Percentiles rank a stretch among this genome's conserved stretches.
These are phyloP conservation scores for Scorias spongiosa DNA, from an alignment of 2,329 filamentous ascomycete species.

Conservation along the genomic window DNA sequence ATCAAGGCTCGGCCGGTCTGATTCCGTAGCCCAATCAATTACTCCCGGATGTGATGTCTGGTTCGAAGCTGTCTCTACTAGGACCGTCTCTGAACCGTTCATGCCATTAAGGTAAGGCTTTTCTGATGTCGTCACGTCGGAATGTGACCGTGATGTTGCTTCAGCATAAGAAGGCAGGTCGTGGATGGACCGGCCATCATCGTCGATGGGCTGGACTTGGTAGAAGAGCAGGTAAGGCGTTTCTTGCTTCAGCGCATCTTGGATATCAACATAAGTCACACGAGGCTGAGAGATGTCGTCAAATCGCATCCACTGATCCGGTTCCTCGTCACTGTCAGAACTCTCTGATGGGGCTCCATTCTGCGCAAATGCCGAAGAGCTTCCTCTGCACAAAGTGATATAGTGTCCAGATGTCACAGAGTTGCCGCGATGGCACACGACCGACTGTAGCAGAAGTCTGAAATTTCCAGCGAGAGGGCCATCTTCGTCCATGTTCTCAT, in stretches of 20 bases:
- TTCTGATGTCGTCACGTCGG: conserved; percentile 11
- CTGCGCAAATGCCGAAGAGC: conserved; percentile 12
- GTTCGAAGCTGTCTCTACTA: conserved; percentile 4
- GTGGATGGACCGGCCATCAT: conserved; percentile 33
- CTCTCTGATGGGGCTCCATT: conserved; percentile 28
- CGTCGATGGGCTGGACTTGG: conserved; percentile 76
- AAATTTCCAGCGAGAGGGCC: conserved; percentile 70
- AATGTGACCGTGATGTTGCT: conserved; percentile 17
- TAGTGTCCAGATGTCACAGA: conserved; percentile 86
- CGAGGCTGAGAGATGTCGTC: conserved; percentile 69
- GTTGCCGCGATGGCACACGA: conserved; percentile 80
- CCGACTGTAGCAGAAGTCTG: conserved; percentile 78
- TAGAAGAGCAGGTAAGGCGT: conserved; percentile 94
- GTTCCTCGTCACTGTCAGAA: conserved; percentile 43
- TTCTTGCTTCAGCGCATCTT: conserved; percentile 63
- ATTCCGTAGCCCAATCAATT: conserved; percentile 9
- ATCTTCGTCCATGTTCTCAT: conserved; percentile 53
- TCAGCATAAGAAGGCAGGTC: conserved; percentile 29
- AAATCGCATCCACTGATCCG: conserved; percentile 76
- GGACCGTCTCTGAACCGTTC: conserved; percentile 7
- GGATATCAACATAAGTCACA: conserved; percentile 63
- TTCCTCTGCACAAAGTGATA: conserved; percentile 66
- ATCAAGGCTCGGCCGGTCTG: conserved; percentile 17
- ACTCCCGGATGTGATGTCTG: conserved; percentile 5
- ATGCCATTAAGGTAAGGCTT: conserved; percentile 12